phyloP scores from a whole-genome alignment of 2,329 filamentous ascomycete genomes.

The Sporothrix protearum region DNA sequence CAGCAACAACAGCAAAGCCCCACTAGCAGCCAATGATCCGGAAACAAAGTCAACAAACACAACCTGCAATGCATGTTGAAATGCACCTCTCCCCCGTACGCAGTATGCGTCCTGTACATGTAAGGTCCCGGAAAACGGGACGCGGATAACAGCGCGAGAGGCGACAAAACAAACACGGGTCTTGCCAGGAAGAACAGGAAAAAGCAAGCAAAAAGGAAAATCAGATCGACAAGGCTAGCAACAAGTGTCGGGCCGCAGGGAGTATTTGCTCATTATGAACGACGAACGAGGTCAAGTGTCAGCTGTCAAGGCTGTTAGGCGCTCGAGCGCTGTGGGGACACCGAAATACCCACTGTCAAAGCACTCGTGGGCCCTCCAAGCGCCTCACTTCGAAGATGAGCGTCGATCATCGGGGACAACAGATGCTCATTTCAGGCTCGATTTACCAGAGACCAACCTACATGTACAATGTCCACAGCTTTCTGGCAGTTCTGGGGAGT shows the following conservation, averaged over 20 bases:
- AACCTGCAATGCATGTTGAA: not conserved
- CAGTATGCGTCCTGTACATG: not conserved
- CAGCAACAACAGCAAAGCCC: not conserved
- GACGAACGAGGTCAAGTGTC: too few species aligned
- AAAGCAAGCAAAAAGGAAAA: constrained; percentile 9
- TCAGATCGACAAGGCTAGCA: constrained; percentile 16
- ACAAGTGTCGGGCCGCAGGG: constrained; percentile 5
- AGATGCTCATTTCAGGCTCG: not conserved
- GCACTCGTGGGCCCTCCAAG: not conserved
- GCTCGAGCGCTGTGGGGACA: not conserved
- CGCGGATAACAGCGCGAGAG: not conserved
- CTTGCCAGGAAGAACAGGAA: not conserved
- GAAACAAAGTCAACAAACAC: not conserved
- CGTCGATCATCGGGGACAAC: not conserved
- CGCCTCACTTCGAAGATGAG: not conserved
- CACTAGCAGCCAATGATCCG: not conserved
- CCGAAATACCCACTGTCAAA: not conserved
- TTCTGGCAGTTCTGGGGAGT: not conserved
- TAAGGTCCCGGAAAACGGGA: not conserved
- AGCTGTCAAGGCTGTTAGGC: not conserved
- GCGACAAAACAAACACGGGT: not conserved
- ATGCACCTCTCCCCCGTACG: not conserved
- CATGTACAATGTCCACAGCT: too few species aligned
- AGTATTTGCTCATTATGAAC: too few species aligned
- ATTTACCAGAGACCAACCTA: too few species aligned